Evolutionary conservation across 2,329 filamentous ascomycete genomes (phyloP), one percentile per base, ranked within the genome.

Genomic region (Trichoderma sp.): DNA sequence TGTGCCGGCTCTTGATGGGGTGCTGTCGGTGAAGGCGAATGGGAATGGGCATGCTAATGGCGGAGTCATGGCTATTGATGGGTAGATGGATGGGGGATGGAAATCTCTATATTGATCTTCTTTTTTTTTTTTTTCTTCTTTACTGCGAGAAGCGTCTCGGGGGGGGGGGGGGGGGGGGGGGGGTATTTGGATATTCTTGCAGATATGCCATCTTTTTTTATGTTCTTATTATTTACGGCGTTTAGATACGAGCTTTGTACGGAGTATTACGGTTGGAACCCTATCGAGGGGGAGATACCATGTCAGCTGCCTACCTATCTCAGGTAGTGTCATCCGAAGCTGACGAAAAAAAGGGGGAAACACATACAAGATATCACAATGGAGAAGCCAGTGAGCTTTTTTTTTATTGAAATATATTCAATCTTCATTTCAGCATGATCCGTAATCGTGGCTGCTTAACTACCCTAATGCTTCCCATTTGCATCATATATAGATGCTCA

Each of bases 51-150:
- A 79, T 63, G 72, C 74, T 32, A 80, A 82, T 54, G 80, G 81
- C 34, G 63, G 63, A 15, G 77, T 79, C 2, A 84, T 86, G 81
- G 80, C 77, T 15, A 77, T 86, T 70, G 80, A 84, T 74, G 74
- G 77, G 27, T 45, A 64, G 48, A 13, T 35, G 57, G 10, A 5
- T 17, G 32, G 19, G 10, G 22, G 52, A 22, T 39, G n/a, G 13
- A 10, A n/a, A 53, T 10, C 13, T 9, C 15, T 1, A 29, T 10
- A 35, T 10, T 34, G 6, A 27, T 2, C n/a, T n/a, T n/a, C n/a
- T n/a, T n/a, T n/a, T n/a, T n/a, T n/a, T n/a, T n/a, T n/a, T n/a
- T n/a, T n/a, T n/a, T 25, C 32, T 12, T 27, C 32, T 25, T 19
- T 17, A 19, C 15, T 54, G 12, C 25, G 17, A 22, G 17, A 25